These are phyloP conservation scores for Pseudozyma sp. DNA, from an alignment of 1,284 basidiomycete species.

Conservation along the genomic window DNA sequence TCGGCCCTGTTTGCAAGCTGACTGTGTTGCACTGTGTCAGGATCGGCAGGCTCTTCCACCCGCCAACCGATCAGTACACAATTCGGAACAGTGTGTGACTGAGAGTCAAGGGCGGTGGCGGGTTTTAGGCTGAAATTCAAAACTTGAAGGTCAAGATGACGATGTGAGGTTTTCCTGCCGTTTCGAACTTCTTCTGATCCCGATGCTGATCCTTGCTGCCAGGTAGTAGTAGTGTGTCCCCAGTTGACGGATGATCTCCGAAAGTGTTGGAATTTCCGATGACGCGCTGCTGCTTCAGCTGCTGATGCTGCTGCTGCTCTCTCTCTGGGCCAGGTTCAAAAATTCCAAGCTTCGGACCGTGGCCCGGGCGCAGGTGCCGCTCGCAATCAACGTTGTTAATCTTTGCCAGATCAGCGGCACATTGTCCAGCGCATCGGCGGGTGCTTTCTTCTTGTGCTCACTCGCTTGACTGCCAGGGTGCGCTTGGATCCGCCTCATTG, in stretches of 20 bases:
- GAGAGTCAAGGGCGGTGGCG: no score
- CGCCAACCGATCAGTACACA: no score
- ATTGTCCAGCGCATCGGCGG: conserved; percentile 1
- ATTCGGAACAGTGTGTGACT: no score
- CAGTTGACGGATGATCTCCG: conserved; percentile 1
- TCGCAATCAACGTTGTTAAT: conserved; percentile 2
- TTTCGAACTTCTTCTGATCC: neutral
- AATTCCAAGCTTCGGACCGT: conserved; percentile 22
- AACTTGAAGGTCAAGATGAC: conserved; percentile 3
- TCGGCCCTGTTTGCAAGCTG: no score
- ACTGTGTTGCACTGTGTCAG: no score
- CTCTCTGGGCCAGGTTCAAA: neutral
- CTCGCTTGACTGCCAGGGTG: neutral
- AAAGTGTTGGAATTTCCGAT: conserved; percentile 8
- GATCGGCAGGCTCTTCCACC: no score
- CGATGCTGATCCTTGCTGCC: no score
- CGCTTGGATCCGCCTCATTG: no score
- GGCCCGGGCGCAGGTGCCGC: conserved; percentile 27
- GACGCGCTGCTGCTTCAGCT: conserved; percentile 18
- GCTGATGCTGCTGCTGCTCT: neutral
- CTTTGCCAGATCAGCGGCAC: conserved; percentile 16
- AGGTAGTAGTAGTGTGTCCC: no score
- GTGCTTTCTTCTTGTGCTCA: neutral
- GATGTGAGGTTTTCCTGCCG: conserved; percentile 3
- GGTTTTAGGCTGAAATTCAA: neutral